Base-by-base conservation (phyloP, 1,139 yeast genomes). In the Candida sanyaensis region DNA sequence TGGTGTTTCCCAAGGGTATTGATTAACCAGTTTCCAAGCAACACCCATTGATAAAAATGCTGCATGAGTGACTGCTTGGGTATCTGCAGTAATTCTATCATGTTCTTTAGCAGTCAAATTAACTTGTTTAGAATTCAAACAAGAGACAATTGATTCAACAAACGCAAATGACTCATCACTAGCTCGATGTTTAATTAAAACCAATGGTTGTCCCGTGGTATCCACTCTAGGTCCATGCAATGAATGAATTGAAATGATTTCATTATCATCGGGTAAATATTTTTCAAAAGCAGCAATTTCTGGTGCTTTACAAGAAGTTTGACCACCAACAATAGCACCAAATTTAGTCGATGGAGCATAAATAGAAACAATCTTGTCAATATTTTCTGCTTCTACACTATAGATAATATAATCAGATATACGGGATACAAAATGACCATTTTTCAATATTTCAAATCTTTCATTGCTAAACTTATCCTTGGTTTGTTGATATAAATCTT, bases 41-140 rank as follows among this genome's bases (percentile, higher is more conserved):
- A 86, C 84, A 2, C 99, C 99, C 99, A 93, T 93, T 46, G 95
- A 87, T 51, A 93, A 73, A 62, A 93, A 93, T 0, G 98, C 98
- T 6, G 98, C 98, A 64, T 93, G 99, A 0, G 99, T 93, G 12
- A 93, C 97, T 0, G 98, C 99, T 65, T 93, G 99, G 4, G 98
- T 95, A 64, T 93, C 99, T 0, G 99, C 99, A 0, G 99, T 93
- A 51, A 93, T 93, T 55, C 81, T 81, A 62, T 93, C 99, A 64
- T 93, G 99, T 61, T 92, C 91, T 51, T 81, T 76, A 6, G 96
- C 96, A 0, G 90, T 77, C 38, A 93, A 72, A 47, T 81, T 77
- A n/a, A 91, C 98, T 40, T 80, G 75, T 56, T 87, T 87, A 17
- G 97, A 88, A 37, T 86, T 73, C 51, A 93, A 76, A 60, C 96